phyloP scores from a whole-genome alignment of 2,329 filamentous ascomycete species.

The Fusarium chuoi region DNA sequence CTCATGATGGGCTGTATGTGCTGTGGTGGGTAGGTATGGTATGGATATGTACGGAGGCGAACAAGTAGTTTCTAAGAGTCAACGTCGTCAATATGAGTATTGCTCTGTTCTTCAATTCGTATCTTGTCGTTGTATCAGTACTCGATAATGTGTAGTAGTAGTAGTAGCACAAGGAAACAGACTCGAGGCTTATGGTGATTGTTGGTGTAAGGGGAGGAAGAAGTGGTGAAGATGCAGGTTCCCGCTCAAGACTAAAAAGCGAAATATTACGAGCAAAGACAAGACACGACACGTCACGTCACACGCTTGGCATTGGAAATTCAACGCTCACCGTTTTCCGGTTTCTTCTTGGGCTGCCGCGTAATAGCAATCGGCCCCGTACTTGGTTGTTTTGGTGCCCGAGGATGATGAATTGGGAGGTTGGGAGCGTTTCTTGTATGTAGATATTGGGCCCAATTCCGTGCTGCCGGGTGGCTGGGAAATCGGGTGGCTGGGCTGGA shows the following conservation, averaged over 20 bases:
- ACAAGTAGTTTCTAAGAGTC: neutral
- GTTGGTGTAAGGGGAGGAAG: neutral
- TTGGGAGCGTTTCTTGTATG: conserved; percentile 17
- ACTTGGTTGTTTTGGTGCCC: conserved; percentile 8
- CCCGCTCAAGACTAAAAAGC: neutral
- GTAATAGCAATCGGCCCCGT: conserved; percentile 15
- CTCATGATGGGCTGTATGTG: conserved; percentile 37
- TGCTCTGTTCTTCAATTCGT: neutral
- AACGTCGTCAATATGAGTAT: neutral
- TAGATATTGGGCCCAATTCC: neutral
- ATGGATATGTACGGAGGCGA: conserved; percentile 15
- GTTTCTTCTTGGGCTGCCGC: conserved; percentile 12
- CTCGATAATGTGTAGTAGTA: neutral
- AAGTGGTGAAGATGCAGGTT: conserved; percentile 13
- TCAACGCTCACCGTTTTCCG: conserved; percentile 20
- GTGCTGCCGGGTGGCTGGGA: conserved; percentile 20
- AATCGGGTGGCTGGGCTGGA: conserved; percentile 19
- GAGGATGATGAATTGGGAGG: conserved; percentile 14
- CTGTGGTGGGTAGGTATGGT: neutral
- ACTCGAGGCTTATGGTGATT: neutral
- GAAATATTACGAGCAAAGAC: conserved; percentile 9
- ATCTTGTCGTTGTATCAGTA: neutral
- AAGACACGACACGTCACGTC: conserved; percentile 23
- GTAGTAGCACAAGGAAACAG: neutral
- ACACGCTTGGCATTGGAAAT: neutral